Evolutionary conservation across 2,329 filamentous ascomycete species (phyloP).

Genomic region (Colletotrichum paranaense): DNA sequence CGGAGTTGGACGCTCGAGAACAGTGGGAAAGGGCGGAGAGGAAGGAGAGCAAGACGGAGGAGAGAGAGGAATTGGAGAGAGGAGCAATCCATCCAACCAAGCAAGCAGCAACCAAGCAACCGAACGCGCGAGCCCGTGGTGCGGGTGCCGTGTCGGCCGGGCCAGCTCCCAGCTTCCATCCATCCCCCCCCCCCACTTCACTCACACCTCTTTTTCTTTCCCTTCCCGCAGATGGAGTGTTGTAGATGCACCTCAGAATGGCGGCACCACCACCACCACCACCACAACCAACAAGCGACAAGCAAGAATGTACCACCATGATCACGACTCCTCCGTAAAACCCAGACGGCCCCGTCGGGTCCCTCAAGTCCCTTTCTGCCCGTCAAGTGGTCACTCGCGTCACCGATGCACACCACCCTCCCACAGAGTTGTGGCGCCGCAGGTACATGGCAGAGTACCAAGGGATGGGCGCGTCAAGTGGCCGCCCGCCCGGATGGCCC

Average conservation of each 20-base stretch:
- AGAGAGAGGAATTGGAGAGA: slow-evolving; percentile 7
- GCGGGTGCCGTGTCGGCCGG: slow-evolving; percentile 28
- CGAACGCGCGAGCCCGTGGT: slow-evolving; percentile 23
- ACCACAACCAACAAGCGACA: not conserved
- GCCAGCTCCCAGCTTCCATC: slow-evolving; percentile 39
- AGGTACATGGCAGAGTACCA: slow-evolving; percentile 11
- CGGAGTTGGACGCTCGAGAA: not conserved
- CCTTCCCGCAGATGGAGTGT: slow-evolving; percentile 11
- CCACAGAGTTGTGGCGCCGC: not conserved
- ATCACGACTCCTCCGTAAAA: slow-evolving; percentile 1
- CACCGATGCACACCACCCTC: not conserved
- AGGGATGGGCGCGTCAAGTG: slow-evolving; percentile 1
- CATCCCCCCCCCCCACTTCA: slow-evolving; percentile 37
- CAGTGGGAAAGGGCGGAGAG: not conserved
- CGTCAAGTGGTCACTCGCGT: slow-evolving; percentile 10
- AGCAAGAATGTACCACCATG: not conserved
- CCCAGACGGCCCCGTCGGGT: not conserved
- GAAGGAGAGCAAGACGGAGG: not conserved
- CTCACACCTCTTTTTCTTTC: slow-evolving; percentile 9
- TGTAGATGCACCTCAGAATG: slow-evolving; percentile 20
- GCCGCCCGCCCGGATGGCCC: slow-evolving; percentile 35
- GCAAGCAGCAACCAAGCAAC: slow-evolving; percentile 7
- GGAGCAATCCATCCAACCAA: not conserved
- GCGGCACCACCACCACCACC: not conserved
- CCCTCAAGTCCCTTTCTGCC: not conserved